A percentile compares a stretch with the other conserved stretches of the same genome.
Evolutionary conservation across 169 alveolate genomes (phyloP).

Genomic region (Cryptosporidium ubiquitum): DNA sequence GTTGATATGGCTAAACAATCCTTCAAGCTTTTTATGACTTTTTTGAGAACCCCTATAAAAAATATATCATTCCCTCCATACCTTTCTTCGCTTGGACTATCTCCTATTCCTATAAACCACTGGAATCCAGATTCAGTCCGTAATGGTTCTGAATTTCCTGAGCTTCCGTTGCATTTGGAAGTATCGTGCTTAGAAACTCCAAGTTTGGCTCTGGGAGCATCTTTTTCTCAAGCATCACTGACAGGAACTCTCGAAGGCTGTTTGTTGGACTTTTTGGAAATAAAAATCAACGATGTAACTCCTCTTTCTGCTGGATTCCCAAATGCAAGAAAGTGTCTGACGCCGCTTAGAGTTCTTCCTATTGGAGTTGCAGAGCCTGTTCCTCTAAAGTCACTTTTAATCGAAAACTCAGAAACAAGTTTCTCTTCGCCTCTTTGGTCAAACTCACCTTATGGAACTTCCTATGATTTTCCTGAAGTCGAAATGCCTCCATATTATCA

Average conservation of each 20-base stretch:
- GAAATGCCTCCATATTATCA: slow-evolving; percentile 67
- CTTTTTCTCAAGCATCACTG: slow-evolving; percentile 50
- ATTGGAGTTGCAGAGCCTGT: slow-evolving; percentile 40
- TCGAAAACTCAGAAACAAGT: slow-evolving; percentile 28
- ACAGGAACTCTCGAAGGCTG: slow-evolving; percentile 63
- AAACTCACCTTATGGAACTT: slow-evolving; percentile 60
- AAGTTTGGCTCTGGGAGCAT: slow-evolving; percentile 24
- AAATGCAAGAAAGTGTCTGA: slow-evolving; percentile 45
- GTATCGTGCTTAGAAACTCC: slow-evolving; percentile 28
- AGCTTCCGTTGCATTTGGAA: slow-evolving; percentile 35
- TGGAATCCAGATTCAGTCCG: slow-evolving; percentile 25
- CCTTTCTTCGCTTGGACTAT: slow-evolving; percentile 24
- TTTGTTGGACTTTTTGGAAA: slow-evolving; percentile 33
- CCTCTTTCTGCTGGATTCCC: slow-evolving; percentile 67
- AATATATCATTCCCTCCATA: slow-evolving; percentile 46
- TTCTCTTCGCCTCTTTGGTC: slow-evolving; percentile 68
- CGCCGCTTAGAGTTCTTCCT: slow-evolving; percentile 62
- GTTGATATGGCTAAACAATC: slow-evolving; percentile 43
- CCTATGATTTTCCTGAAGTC: slow-evolving; percentile 50
- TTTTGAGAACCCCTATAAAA: slow-evolving; percentile 38
- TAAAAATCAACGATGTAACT: slow-evolving; percentile 48
- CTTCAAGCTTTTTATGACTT: slow-evolving; percentile 34
- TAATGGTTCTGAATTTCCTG: not conserved
- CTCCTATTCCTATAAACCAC: slow-evolving; percentile 20
- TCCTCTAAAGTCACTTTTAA: slow-evolving; percentile 39